Percentiles rank a stretch among this genome's conserved stretches.
Evolutionary conservation across 257 asterid species (phyloP).

Genomic region (Solanum rostratum): DNA sequence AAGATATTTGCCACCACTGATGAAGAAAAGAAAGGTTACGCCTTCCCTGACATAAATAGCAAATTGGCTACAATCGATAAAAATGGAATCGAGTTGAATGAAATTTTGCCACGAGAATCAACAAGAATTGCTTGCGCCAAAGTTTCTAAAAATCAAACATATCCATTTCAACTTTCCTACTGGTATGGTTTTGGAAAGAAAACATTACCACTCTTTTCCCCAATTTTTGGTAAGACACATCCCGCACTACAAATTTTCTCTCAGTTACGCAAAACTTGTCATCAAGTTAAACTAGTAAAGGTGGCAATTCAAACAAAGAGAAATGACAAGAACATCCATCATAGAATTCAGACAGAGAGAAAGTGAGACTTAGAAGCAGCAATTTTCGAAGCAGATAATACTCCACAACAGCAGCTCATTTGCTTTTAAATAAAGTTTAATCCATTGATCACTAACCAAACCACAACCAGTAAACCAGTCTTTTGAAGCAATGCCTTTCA

Average conservation of each 20-base stretch:
- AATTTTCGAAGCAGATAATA: not conserved
- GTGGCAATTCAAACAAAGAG: not conserved
- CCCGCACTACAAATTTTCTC: not conserved
- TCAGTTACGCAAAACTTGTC: not conserved
- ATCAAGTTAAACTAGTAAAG: not conserved
- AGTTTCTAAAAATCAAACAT: not conserved
- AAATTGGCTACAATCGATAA: not conserved
- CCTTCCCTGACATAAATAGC: not conserved
- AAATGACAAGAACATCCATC: not conserved
- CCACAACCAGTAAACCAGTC: not conserved
- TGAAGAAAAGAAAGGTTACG: not conserved
- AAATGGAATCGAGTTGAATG: not conserved
- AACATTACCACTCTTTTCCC: not conserved
- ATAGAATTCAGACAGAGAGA: not conserved
- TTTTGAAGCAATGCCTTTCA: not conserved
- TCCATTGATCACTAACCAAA: not conserved
- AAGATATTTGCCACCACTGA: not conserved
- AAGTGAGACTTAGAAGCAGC: not conserved
- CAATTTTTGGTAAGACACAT: not conserved
- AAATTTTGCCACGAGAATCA: not conserved
- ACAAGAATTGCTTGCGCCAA: not conserved
- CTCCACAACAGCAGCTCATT: not conserved
- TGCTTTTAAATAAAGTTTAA: not conserved
- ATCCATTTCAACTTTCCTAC: not conserved
- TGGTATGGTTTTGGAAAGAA: not conserved